These are phyloP conservation scores for Monoraphidium neglectum DNA, from an alignment of 139 green algal species.

Conservation along the genomic window DNA sequence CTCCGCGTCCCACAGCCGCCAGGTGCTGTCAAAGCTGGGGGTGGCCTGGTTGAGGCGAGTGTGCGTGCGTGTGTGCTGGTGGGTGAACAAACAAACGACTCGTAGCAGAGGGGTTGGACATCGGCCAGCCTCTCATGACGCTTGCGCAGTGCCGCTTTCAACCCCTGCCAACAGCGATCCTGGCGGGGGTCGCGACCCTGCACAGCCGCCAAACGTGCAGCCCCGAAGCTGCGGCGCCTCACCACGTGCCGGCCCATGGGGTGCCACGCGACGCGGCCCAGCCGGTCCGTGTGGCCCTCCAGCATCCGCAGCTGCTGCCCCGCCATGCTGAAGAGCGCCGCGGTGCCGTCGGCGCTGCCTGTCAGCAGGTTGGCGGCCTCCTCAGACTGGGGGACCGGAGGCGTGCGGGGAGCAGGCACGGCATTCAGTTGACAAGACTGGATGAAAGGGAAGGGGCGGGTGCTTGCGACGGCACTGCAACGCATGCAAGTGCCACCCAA, in stretches of 20 bases:
- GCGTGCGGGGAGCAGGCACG: conserved; percentile 1
- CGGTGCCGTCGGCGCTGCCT: conserved; percentile 71
- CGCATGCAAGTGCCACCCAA: no score
- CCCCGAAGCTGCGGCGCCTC: no score
- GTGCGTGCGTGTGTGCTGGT: neutral
- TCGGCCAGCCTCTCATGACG: no score
- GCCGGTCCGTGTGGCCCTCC: conserved; percentile 82
- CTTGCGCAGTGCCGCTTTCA: no score
- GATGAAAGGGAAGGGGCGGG: no score
- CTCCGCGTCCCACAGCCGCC: conserved; percentile 95
- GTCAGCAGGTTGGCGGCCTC: conserved; percentile 51
- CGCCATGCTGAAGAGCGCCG: conserved; percentile 32
- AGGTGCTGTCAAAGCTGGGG: conserved; percentile 92
- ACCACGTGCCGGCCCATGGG: conserved; percentile 85
- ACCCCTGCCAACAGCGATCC: no score
- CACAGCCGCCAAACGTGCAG: no score
- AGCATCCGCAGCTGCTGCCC: conserved; percentile 64
- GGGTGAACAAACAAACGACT: no score
- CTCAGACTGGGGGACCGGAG: conserved; percentile 6
- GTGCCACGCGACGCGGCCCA: conserved; percentile 89
- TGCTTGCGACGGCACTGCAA: no score
- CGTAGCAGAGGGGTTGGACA: neutral
- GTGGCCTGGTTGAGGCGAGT: conserved; percentile 55
- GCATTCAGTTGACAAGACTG: neutral
- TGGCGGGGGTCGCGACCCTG: no score